Evolutionary conservation across 1,284 basidiomycete species (phyloP), one percentile per base, ranked within the genome.

Genomic region (Austroboletus novae-zelandiae): DNA sequence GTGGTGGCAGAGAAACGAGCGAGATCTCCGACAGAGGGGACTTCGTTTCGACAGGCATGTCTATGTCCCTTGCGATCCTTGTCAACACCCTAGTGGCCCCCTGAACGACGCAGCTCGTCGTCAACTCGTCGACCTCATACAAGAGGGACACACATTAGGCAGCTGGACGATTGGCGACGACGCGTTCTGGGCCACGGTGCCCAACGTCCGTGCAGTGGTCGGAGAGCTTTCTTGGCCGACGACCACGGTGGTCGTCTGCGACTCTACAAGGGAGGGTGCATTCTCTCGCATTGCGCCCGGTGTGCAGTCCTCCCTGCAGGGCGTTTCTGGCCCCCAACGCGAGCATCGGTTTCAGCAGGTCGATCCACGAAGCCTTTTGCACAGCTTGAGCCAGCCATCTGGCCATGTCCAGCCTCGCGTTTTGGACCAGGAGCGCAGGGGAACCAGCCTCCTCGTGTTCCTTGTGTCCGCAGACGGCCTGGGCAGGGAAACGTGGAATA

Each of bases 161-260:
- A 51, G 49, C 34, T 61, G 56, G 62, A 49, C 18, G 15, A 59
- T 61, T 6, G 37, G 34, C 14, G 23, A 46, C 6, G 11, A 61
- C 6, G 8, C 50, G 6, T 47, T 47, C 25, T 63, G 56, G 56
- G 32, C 57, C 20, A 63, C 49, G 1, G 48, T 51, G 5, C 48
- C 60, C n/a, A 55, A 61, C 15, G 50, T 63, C 20, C 58, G 52
- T 17, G 52, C 58, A 1, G 52, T 63, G 5, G 36, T 61, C 15
- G 62, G 48, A 15, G 56, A 47, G 34, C 50, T 61, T 18, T 51
- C 57, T 30, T 63, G 59, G 61, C 59, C 59, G 9, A 61, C 51
- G 36, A 61, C 58, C 23, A 60, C 58, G 1, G 48, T 63, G 18
- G 43, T 59, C 20, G 50, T 64, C 25, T 61, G 58, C 17, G 60